Evolutionary conservation across 2,329 filamentous ascomycete genomes (phyloP), one percentile per base, ranked within the genome.

Genomic region (Knufia petricola): DNA sequence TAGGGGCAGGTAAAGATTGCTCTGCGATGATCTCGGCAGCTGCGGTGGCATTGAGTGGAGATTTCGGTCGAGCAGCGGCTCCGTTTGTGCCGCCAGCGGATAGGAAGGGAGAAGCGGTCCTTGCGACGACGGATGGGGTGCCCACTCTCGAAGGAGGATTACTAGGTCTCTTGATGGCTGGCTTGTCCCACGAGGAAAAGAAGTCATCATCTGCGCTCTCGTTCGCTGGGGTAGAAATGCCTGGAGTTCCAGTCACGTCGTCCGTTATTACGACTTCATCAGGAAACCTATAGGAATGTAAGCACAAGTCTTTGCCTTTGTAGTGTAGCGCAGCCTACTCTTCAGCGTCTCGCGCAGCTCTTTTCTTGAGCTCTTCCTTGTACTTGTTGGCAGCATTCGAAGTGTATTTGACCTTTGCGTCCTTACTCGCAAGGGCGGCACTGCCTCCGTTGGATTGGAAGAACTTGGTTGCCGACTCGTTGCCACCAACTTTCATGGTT

Each of bases 131-230:
- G 2, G 86, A 83, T 12, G 90, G 90, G 2, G 92, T 96, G 45
- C 81, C 82, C 37, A 87, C 92, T 62, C 92, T 84, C 31, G 90
- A 95, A 37, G 92, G 78, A 13, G 92, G 90, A 57, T 94, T 94
- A 55, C 87, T 95, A 30, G 90, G 90, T 59, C 88, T 82, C 76
- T 96, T 98, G 70, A 98, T 94, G 3, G 88, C 79, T 19, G 92
- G 92, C 72, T 96, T 95, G 63, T 96, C 92, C 92, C 90, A 98
- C 0, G 88, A 95, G 8, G 90, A 95, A 70, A 98, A 98, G 75
- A 98, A 98, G 65, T 96, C 92, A 62, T 95, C 89, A 17, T 84
- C 82, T 37, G 46, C 52, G 19, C 79, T 75, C 58, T 95, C 88
- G 57, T 81, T 84, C 39, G 84, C 78, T n/a, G 89, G 86, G 9